Base-by-base conservation (phyloP, 495 filamentous ascomycete species). In the Aspergillus steynii region DNA sequence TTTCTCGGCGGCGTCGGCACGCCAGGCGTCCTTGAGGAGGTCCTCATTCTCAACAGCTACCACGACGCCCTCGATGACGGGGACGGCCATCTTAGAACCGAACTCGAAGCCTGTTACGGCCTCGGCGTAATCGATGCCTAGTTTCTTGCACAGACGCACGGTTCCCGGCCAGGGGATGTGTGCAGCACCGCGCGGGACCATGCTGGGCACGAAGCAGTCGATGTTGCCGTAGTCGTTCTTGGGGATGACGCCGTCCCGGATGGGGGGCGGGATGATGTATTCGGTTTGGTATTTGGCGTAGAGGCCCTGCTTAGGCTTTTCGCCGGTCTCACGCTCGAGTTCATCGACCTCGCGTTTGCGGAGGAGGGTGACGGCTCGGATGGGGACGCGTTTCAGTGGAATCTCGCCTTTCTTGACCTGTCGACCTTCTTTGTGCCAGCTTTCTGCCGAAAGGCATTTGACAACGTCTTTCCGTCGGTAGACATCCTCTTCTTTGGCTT, bases 51-150 rank as follows among this genome's bases (percentile, higher is more conserved):
- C 93, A 54, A 82, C 82, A 0, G 95, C 93, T 2, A 97, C 80
- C 0, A 99, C 92, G 0, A 98, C 92, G 0, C 96, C 95, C 53
- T 92, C 87, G 49, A 98, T 86, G 2, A 96, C 87, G 9, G 95
- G 95, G 20, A 97, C 90, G 8, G 95, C 96, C 83, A 94, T 90
- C 63, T 93, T 88, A 51, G 90, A 88, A 9, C 91, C 90, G 74
- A 99, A 99, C 71, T 99, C 95, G 74, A 99, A 99, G 4, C 92
- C 96, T 3, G 90, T 93, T 9, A 97, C 94, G 25, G 96, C 95
- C 68, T 99, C 95, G 0, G 96, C 96, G 71, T 88, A 96, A 65
- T 96, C 90, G 46, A 99, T 88, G 15, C 84, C 86, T 2, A 99
- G 81, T 58, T 88, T 86, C 66, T 90, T 93, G 64, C 93, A 96